phyloP scores from a whole-genome alignment of 2,329 filamentous ascomycete genomes.

The Phyllosticta citriasiana region DNA sequence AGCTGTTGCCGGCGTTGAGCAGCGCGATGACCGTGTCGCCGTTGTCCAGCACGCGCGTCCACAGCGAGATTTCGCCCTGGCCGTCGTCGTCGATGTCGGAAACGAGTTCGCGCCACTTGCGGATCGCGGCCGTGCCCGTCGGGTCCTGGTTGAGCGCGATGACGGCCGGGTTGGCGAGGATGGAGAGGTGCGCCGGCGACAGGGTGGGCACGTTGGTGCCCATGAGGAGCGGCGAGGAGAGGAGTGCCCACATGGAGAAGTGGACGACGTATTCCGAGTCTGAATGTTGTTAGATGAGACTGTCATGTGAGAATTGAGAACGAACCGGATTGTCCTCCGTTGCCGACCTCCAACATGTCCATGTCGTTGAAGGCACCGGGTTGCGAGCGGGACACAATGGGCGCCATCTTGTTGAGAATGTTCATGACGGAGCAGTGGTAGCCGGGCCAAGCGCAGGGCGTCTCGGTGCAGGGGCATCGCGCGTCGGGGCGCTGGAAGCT shows the following conservation, averaged over 20 bases:
- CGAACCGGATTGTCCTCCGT: slow-evolving; percentile 23
- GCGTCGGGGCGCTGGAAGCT: slow-evolving; percentile 34
- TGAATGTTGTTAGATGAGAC: slow-evolving; percentile 14
- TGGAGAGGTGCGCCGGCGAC: slow-evolving; percentile 33
- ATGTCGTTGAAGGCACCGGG: slow-evolving; percentile 40
- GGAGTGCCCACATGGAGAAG: slow-evolving; percentile 41
- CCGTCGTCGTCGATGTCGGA: slow-evolving; percentile 33
- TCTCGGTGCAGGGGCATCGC: slow-evolving; percentile 33
- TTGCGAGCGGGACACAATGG: slow-evolving; percentile 31
- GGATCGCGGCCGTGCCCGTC: slow-evolving; percentile 29
- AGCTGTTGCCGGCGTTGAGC: slow-evolving; percentile 39
- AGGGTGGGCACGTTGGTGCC: slow-evolving; percentile 35
- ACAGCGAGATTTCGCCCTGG: slow-evolving; percentile 40
- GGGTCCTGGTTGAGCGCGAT: slow-evolving; percentile 42
- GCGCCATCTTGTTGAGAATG: slow-evolving; percentile 39
- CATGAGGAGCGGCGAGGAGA: slow-evolving; percentile 39
- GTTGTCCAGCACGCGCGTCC: slow-evolving; percentile 38
- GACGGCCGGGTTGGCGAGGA: slow-evolving; percentile 39
- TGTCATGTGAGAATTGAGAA: background rate
- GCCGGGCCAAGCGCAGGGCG: slow-evolving; percentile 34
- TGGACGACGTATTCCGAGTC: slow-evolving; percentile 37
- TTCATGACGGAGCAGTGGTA: slow-evolving; percentile 42
- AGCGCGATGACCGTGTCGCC: slow-evolving; percentile 41
- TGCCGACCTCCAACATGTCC: slow-evolving; percentile 41
- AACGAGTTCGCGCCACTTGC: slow-evolving; percentile 33